Evolutionary conservation across 768 basidiomycete species (phyloP).

Genomic region (Pisolithus albus): DNA sequence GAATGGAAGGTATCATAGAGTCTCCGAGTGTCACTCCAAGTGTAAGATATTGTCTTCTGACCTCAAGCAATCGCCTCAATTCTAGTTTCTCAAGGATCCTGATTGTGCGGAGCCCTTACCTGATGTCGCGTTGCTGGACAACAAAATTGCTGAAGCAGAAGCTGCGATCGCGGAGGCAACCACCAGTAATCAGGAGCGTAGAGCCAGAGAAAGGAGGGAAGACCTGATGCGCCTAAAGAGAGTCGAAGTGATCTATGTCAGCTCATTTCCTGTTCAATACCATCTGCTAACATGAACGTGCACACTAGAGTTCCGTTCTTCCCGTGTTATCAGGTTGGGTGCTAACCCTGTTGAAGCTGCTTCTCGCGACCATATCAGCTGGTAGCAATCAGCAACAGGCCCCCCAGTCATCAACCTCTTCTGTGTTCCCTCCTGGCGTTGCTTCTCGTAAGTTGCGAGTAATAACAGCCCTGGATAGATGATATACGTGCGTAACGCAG

Average conservation of each 20-base stretch:
- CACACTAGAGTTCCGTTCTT: constrained; percentile 65
- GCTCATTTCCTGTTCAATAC: neutral
- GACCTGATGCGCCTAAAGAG: constrained; percentile 84
- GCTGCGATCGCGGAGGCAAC: constrained; percentile 44
- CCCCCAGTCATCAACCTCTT: constrained; percentile 62
- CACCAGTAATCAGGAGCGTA: constrained; percentile 47
- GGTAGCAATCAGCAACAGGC: constrained; percentile 47
- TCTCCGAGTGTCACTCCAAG: constrained; percentile 41
- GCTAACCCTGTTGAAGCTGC: constrained; percentile 83
- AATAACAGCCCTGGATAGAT: neutral
- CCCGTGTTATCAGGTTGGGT: constrained; percentile 87
- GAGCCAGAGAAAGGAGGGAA: constrained; percentile 60
- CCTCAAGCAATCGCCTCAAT: neutral
- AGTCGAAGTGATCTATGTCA: constrained; percentile 89
- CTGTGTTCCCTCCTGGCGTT: constrained; percentile 66
- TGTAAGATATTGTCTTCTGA: constrained; percentile 21
- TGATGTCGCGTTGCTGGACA: constrained; percentile 65
- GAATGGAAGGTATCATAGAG: constrained; percentile 51
- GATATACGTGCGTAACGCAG: constrained; percentile 24
- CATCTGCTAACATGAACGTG: neutral
- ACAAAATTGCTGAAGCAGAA: constrained; percentile 66
- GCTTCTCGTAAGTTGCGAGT: constrained; percentile 46
- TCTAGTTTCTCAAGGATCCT: constrained; percentile 37
- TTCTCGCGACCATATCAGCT: constrained; percentile 90
- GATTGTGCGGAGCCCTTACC: constrained; percentile 60